phyloP scores from a whole-genome alignment of 2,329 filamentous ascomycete species.

The Colletotrichum chrysophilum region DNA sequence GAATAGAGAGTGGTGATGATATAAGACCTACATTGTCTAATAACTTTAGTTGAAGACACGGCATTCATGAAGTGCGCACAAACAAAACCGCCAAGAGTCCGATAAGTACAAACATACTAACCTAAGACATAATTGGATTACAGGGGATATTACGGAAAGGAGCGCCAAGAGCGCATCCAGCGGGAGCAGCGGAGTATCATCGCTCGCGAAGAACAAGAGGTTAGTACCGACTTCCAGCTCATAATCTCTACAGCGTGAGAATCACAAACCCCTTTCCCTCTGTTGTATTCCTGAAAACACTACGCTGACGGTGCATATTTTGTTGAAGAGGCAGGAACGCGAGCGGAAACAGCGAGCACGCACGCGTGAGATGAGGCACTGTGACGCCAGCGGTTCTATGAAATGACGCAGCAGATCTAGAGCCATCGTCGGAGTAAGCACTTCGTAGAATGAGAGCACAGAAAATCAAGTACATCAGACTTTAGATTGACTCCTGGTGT shows the following conservation, averaged over 20 bases:
- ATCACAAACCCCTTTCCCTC: not conserved
- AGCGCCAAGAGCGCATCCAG: not conserved
- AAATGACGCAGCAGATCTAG: not conserved
- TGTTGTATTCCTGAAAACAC: not conserved
- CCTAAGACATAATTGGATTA: not conserved
- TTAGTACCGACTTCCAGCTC: not conserved
- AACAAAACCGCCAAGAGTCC: not conserved
- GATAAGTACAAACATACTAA: not conserved
- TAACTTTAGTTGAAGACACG: not conserved
- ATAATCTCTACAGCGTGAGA: not conserved
- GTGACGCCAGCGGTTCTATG: not conserved
- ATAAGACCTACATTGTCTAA: rapidly evolving
- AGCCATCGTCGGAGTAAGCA: not conserved
- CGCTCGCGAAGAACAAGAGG: not conserved
- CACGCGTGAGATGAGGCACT: not conserved
- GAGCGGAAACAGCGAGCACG: not conserved
- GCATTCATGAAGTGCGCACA: not conserved
- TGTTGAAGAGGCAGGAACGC: not conserved
- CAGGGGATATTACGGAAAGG: not conserved
- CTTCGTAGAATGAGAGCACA: rapidly evolving
- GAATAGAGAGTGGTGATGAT: not conserved
- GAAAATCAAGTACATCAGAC: not conserved
- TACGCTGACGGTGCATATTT: not conserved
- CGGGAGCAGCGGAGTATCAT: not conserved
- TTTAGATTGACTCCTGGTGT: not conserved